Evolutionary conservation across 208 protist species (phyloP).

Genomic region (Crithidia bombi): DNA sequence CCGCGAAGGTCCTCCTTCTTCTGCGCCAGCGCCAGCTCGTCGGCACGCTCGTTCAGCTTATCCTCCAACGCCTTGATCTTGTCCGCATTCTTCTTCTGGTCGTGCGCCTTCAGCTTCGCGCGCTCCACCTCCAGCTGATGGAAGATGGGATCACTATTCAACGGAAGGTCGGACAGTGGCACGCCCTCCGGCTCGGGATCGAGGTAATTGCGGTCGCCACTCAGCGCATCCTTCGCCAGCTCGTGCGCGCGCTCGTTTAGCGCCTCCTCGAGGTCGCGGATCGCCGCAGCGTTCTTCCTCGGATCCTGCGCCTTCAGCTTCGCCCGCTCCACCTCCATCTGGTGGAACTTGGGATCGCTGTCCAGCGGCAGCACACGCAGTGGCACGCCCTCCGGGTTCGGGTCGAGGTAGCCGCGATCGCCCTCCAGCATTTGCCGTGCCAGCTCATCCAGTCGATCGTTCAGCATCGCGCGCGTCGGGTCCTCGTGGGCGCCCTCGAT

Average conservation of each 20-base stretch:
- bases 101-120: conserved; percentile 70
- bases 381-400: conserved; percentile 69
- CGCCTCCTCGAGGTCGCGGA: conserved; percentile 57
- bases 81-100: conserved; percentile 51
- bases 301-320: conserved; percentile 57
- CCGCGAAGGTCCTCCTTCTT: conserved; percentile 58
- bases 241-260: conserved; percentile 76
- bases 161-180: conserved; percentile 59
- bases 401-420: conserved; percentile 63
- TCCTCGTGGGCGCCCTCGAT: conserved; percentile 27
- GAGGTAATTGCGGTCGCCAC: conserved; percentile 67
- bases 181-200: conserved; percentile 68
- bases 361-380: conserved; percentile 64
- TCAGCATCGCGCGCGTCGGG: conserved; percentile 40
- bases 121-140: conserved; percentile 75
- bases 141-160: conserved; percentile 70
- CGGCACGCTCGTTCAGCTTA: conserved; percentile 62
- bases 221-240: conserved; percentile 61
- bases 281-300: conserved; percentile 49
- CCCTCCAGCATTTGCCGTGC: conserved; percentile 60
- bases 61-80: conserved; percentile 66
- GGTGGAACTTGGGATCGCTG: conserved; percentile 68
- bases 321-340: conserved; percentile 74
- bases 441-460: conserved; percentile 63
- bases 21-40: conserved; percentile 64